Percentiles rank a stretch among this genome's conserved stretches.
Conservation (phyloP, 257 asterid species). For the Linderniella brevidens region DNA sequence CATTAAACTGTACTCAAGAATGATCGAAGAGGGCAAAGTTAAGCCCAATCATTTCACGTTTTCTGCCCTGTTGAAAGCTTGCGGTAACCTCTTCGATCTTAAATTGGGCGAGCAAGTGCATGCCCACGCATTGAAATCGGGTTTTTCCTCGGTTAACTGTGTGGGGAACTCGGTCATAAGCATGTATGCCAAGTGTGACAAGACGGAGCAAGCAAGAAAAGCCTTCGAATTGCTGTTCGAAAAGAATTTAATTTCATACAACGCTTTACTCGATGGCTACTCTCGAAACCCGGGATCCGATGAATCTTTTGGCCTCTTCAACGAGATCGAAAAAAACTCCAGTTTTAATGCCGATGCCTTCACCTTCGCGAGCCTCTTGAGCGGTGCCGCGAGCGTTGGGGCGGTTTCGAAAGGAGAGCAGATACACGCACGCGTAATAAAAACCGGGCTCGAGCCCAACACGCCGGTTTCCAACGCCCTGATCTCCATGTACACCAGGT, state of each 20-base stretch:
- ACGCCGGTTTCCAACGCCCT: slow-evolving; percentile 51
- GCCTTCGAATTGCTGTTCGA: slow-evolving; percentile 71
- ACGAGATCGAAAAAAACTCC: slow-evolving; percentile 29
- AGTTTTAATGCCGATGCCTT: slow-evolving; percentile 48
- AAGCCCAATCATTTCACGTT: slow-evolving; percentile 80
- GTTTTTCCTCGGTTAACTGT: slow-evolving; percentile 46
- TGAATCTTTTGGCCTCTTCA: slow-evolving; percentile 42
- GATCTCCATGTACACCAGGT: slow-evolving; percentile 83
- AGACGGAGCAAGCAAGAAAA: slow-evolving; percentile 60
- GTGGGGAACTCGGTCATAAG: slow-evolving; percentile 81
- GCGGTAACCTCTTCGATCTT: slow-evolving; percentile 40
- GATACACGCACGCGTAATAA: slow-evolving; percentile 60
- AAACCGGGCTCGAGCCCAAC: slow-evolving; percentile 43
- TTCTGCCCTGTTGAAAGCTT: slow-evolving; percentile 64
- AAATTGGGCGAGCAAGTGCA: slow-evolving; percentile 48
- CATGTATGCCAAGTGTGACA: slow-evolving; percentile 60
- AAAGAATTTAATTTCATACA: slow-evolving; percentile 64
- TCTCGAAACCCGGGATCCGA: slow-evolving; percentile 25
- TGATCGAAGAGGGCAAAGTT: slow-evolving; percentile 47
- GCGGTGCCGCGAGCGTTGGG: slow-evolving; percentile 91
- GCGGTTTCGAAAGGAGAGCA: slow-evolving; percentile 88
- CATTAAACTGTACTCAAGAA: slow-evolving; percentile 38
- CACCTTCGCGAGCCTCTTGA: slow-evolving; percentile 77
- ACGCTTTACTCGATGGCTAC: slow-evolving; percentile 48
- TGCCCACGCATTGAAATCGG: slow-evolving; percentile 51